Conservation (phyloP, 31 red algal species). For the Endocladia muricata region DNA sequence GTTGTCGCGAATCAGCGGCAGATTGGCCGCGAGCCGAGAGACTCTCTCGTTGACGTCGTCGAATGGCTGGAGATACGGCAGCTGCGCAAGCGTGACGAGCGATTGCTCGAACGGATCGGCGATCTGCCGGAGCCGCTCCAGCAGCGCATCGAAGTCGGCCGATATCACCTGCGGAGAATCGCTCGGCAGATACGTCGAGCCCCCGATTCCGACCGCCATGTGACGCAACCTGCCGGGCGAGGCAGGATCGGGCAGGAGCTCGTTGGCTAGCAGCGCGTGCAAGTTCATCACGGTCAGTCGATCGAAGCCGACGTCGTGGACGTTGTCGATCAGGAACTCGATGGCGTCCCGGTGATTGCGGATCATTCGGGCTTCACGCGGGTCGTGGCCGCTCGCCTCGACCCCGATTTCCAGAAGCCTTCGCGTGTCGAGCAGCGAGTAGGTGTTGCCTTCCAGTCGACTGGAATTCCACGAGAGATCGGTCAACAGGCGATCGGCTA, state of each 20-base stretch:
- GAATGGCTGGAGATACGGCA: constrained; percentile 11
- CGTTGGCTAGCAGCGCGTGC: constrained; percentile 4
- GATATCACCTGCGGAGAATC: not conserved
- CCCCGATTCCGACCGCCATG: not conserved
- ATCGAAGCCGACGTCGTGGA: not conserved
- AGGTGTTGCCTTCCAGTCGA: constrained; percentile 1
- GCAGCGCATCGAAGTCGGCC: not conserved
- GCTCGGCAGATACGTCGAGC: not conserved
- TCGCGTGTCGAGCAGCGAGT: not conserved
- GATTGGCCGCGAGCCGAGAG: constrained; percentile 1
- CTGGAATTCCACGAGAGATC: constrained; percentile 2
- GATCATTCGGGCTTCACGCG: not conserved
- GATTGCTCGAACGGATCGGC: constrained; percentile 7
- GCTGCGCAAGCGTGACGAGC: not conserved
- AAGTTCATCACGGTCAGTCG: not conserved
- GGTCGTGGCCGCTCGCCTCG: not conserved
- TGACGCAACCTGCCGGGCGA: not conserved
- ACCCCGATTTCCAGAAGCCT: not conserved
- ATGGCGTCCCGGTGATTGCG: constrained; percentile 1
- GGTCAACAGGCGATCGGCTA: not conserved
- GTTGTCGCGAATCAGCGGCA: not conserved
- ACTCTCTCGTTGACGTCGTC: constrained; percentile 14
- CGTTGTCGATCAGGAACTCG: constrained; percentile 2
- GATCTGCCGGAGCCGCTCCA: not conserved
- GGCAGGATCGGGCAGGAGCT: not conserved